Conservation (phyloP, 352 stramenopile genomes). For the Phytophthora colocasiae region DNA sequence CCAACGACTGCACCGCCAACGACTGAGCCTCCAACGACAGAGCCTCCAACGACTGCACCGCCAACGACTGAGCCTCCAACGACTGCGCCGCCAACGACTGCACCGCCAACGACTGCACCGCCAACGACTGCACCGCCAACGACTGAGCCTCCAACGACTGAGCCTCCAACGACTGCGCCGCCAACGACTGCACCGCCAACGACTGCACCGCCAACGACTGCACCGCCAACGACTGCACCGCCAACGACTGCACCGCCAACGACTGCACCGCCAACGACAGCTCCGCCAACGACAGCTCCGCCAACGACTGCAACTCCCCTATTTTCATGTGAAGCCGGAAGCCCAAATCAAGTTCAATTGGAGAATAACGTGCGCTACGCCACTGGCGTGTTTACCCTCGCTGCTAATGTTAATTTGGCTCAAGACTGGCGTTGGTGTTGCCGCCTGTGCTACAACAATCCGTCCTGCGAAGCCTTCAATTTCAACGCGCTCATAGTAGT, state of each 20-base stretch:
- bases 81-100: too few relatives aligned
- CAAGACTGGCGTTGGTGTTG: slow-evolving; percentile 3
- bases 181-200: not conserved
- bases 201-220: not conserved
- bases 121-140: not conserved
- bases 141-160: not conserved
- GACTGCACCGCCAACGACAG: too few relatives aligned
- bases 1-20: not conserved
- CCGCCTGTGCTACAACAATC: not conserved
- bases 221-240: not conserved
- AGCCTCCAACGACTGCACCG: too few relatives aligned
- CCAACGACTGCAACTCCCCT: not conserved
- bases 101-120: too few relatives aligned
- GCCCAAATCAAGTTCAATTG: not conserved
- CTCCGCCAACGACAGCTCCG: too few relatives aligned
- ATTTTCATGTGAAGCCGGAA: not conserved
- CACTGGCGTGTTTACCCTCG: not conserved
- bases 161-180: not conserved
- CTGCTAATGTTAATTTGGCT: not conserved
- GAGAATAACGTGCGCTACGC: slow-evolving; percentile 1
- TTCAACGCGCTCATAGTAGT: not conserved
- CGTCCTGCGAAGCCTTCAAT: not conserved
- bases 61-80: too few relatives aligned
- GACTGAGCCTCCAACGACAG: too few relatives aligned
- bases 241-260: too few relatives aligned